Evolutionary conservation across 192 early-diverging fungal species (phyloP).

Genomic region (Backusella circina): DNA sequence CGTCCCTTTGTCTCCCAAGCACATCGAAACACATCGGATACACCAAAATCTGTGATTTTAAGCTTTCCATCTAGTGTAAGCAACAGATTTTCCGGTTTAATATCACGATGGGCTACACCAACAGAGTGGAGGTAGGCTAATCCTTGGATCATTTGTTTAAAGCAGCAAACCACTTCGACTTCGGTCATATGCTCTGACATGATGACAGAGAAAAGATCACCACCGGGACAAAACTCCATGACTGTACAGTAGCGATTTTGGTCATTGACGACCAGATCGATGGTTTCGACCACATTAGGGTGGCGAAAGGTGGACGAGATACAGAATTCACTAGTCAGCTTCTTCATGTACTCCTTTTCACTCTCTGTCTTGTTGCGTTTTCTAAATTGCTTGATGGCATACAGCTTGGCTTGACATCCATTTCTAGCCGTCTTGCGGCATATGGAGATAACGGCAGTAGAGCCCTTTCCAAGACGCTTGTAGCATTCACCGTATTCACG

Average conservation of each 20-base stretch:
- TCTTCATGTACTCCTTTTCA: constrained; percentile 95
- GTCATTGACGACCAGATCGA: constrained; percentile 93
- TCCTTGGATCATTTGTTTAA: constrained; percentile 87
- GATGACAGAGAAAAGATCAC: constrained; percentile 87
- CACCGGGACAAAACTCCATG: constrained; percentile 78
- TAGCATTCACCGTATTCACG: constrained; percentile 37
- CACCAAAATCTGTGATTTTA: constrained; percentile 98
- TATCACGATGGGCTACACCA: constrained; percentile 90
- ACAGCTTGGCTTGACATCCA: constrained; percentile 61
- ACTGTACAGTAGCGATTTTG: constrained; percentile 78
- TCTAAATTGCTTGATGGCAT: constrained; percentile 93
- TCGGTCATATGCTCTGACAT: constrained; percentile 68
- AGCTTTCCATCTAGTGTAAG: constrained; percentile 71
- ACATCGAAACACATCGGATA: constrained; percentile 88
- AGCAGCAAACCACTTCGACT: constrained; percentile 83
- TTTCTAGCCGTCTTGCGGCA: constrained; percentile 52
- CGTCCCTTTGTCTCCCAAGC: constrained; percentile 74
- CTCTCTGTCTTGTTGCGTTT: constrained; percentile 75
- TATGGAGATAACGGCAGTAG: constrained; percentile 85
- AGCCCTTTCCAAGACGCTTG: constrained; percentile 80
- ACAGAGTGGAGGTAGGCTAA: constrained; percentile 88
- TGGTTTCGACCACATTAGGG: constrained; percentile 87
- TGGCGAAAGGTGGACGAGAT: constrained; percentile 90
- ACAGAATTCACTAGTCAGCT: constrained; percentile 93
- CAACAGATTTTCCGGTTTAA: constrained; percentile 84